Base-by-base conservation (phyloP, 2,329 filamentous ascomycete genomes). In the Pleomassaria siparia region DNA sequence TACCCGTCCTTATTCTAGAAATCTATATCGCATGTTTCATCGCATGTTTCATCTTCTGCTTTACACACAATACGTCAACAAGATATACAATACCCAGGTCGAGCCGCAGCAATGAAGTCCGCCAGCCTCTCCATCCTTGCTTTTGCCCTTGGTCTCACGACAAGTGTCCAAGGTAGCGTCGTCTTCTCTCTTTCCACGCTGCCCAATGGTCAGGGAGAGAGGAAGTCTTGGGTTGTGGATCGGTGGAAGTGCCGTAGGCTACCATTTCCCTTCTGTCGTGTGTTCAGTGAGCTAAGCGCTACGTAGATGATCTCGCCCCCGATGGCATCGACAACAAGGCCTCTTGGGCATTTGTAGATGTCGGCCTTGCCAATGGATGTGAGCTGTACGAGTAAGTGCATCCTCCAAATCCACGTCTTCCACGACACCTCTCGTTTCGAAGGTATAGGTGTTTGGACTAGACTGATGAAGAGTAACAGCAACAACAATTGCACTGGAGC, bases 261-360 rank as follows among this genome's bases (percentile, higher is more conserved):
- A 43, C 8, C 42, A 33, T 10, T 4, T 26, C 18, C 11, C 10
- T 21, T 36, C 30, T 28, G 9, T 32, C n/a, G 9, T 15, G 9
- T n/a, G 29, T 37, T 20, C 8, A 12, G 12, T 26, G 25, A 12
- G 16, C 33, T 37, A 9, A 20, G 11, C 4, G 10, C n/a, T 37
- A 13, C 3, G 44, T 26, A 42, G 49, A 58, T 24, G 45, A 55
- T 15, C 47, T 62, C 3, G 47, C 46, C 12, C 33, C 48, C 16
- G 50, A 54, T 10, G 47, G 39, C 2, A 40, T 62, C 18, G 47
- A 60, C 46, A 53, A 62, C 15, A 47, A 62, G 22, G 43, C 55
- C 13, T 56, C 53, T 10, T 62, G 53, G 52, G 57, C 59, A 3
- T 59, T 56, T 43, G 59, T 62, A 12, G 54, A 54, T 28, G 40